A percentile compares a stretch with the other conserved stretches of the same genome.
Conservation (phyloP, 1,139 yeast species). For the Debaryomycetaceae sp. region DNA sequence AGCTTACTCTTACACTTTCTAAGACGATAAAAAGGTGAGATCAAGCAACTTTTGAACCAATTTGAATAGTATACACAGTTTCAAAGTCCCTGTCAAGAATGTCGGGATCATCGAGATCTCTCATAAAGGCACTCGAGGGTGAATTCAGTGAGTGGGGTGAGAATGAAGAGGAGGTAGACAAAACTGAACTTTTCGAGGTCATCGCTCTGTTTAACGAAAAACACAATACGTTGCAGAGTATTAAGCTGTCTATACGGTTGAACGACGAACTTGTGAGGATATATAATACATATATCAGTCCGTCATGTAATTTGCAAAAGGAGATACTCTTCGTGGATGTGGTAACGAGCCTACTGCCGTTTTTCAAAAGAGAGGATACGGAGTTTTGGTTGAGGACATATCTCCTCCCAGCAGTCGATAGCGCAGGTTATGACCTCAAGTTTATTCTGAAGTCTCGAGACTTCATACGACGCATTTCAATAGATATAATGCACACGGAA, state of each 20-base stretch:
- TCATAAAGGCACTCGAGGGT: constrained; percentile 27
- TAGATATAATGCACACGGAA: constrained; percentile 18
- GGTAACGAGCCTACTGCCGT: constrained; percentile 36
- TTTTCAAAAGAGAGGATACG: constrained; percentile 39
- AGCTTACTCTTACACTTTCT: too few relatives aligned
- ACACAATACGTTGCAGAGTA: constrained; percentile 38
- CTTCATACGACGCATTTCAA: constrained; percentile 35
- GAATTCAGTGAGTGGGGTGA: constrained; percentile 28
- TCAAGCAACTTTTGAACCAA: neutral
- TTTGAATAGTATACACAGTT: neutral
- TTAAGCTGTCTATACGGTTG: constrained; percentile 34
- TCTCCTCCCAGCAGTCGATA: constrained; percentile 54
- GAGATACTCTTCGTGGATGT: constrained; percentile 48
- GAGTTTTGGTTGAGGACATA: constrained; percentile 53
- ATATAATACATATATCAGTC: constrained; percentile 37
- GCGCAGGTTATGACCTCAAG: constrained; percentile 48
- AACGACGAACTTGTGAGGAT: constrained; percentile 49
- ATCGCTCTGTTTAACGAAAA: constrained; percentile 28
- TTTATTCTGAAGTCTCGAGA: constrained; percentile 43
- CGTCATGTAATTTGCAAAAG: constrained; percentile 25
- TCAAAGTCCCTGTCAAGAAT: constrained; percentile 9
- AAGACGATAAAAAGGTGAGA: too few relatives aligned
- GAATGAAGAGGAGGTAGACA: constrained; percentile 7
- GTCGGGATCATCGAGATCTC: constrained; percentile 34
- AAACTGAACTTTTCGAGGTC: constrained; percentile 12